phyloP scores from a whole-genome alignment of 768 basidiomycete genomes.

The Tulasnella sp. region DNA sequence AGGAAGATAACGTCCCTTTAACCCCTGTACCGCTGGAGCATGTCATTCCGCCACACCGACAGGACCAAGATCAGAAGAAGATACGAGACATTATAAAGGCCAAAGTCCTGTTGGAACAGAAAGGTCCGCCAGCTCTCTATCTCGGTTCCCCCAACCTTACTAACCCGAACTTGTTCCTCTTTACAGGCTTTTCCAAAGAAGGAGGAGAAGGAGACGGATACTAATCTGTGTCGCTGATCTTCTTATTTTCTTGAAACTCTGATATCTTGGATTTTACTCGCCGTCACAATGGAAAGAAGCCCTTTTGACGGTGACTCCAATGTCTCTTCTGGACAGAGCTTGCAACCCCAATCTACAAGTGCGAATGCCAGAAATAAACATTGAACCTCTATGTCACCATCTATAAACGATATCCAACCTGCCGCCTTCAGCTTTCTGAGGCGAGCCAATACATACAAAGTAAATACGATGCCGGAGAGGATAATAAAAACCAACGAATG shows the following conservation, averaged over 20 bases:
- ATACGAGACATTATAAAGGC: slow-evolving; percentile 76
- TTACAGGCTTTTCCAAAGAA: slow-evolving; percentile 72
- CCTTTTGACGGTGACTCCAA: not conserved
- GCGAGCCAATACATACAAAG: not conserved
- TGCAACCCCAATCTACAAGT: not conserved
- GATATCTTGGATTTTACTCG: not conserved
- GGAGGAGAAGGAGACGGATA: slow-evolving; percentile 97
- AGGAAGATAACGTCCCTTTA: slow-evolving; percentile 80
- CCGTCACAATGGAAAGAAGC: not conserved
- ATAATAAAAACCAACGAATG: not conserved
- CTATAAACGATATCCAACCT: not conserved
- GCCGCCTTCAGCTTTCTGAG: not conserved
- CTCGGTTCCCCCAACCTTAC: not conserved
- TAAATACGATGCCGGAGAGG: not conserved
- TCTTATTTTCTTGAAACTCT: not conserved
- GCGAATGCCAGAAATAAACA: not conserved
- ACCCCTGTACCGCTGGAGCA: slow-evolving; percentile 63
- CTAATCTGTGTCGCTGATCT: slow-evolving; percentile 32
- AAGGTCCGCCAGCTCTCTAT: slow-evolving; percentile 32
- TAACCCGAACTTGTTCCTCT: not conserved
- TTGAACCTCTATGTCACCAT: not conserved
- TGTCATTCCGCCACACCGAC: slow-evolving; percentile 63
- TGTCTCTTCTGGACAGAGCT: not conserved
- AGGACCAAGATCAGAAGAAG: slow-evolving; percentile 66
- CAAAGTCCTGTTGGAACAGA: slow-evolving; percentile 69